These are phyloP conservation scores for Antrodiella citrinella DNA, from an alignment of 768 basidiomycete genomes.

Conservation along the genomic window DNA sequence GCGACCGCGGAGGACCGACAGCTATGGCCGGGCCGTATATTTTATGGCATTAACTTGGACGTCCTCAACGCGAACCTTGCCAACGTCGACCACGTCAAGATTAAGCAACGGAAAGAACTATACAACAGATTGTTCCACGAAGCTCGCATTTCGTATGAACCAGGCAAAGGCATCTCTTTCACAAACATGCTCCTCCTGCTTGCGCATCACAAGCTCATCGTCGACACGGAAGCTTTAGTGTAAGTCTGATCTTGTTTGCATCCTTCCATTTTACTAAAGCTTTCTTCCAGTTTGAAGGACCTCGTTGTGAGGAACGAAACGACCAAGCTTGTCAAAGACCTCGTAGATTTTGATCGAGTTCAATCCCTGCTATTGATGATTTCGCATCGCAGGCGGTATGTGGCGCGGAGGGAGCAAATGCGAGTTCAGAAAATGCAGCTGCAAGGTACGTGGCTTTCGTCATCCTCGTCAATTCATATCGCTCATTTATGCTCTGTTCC, in stretches of 20 bases:
- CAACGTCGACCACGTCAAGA: constrained; percentile 53
- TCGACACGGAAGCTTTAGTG: constrained; percentile 84
- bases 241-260: constrained; percentile 41
- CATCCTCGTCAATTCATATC: too few species aligned
- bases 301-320: constrained; percentile 67
- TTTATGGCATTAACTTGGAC: constrained; percentile 52
- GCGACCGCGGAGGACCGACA: constrained; percentile 28
- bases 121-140: constrained; percentile 84
- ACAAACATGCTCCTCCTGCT: constrained; percentile 81
- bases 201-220: constrained; percentile 87
- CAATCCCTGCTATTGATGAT: constrained; percentile 74
- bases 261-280: neutral
- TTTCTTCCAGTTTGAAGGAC: constrained; percentile 60
- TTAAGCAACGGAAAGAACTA: constrained; percentile 58
- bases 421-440: constrained; percentile 27
- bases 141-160: constrained; percentile 65
- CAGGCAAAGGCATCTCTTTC: constrained; percentile 81
- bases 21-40: constrained; percentile 24
- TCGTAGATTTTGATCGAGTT: constrained; percentile 81
- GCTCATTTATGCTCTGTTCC: neutral
- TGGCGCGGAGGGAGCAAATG: constrained; percentile 40
- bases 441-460: constrained; percentile 25
- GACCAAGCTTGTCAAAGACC: constrained; percentile 72
- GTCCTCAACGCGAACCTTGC: constrained; percentile 53
- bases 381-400: constrained; percentile 59